Evolutionary conservation across 176 grass and related monocot genomes (phyloP), one percentile per base, ranked within the genome.

Genomic region (Chrysopogon serrulatus): DNA sequence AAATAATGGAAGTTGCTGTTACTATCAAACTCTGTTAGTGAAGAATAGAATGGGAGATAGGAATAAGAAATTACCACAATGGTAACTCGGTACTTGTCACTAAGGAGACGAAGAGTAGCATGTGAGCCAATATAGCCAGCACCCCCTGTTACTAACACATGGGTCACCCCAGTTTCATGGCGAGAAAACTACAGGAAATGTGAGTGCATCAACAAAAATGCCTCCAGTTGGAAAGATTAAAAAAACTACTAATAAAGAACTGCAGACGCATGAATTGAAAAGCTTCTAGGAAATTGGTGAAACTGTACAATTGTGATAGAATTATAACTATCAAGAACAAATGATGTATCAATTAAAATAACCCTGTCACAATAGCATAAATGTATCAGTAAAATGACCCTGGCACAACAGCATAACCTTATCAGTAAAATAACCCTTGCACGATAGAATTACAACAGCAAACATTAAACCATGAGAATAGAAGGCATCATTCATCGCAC

Each of bases 61-160:
- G 37, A 71, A 83, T 40, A 77, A 82, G 24, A 79, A 87, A 86
- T 86, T 96, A 99, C 96, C 96, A 99, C 96, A 89, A 99, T 99
- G 64, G 96, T 96, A 78, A 99, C 96, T 77, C 96, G 89, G 81
- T 96, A 94, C 1, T 89, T 90, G 49, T 99, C 96, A 70, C 68
- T 91, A 74, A 99, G 92, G 54, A 99, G 87, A 57, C 93, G 91
- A 87, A 99, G 91, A 67, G 96, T 89, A 86, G 93, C 96, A 90
- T 99, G 96, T 0, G 96, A 99, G 2, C 96, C 96, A 82, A 99
- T 96, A 67, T 65, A 99, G 48, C 96, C 96, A 89, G 96, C 96
- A 36, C 96, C 93, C 44, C 96, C 96, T 44, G 93, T 99, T n/a
- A 99, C 96, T 84, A 99, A 84, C 76, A 99, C 93, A 89, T 96